Conservation (phyloP, 169 alveolate species). For the Plasmodium coatneyi region DNA sequence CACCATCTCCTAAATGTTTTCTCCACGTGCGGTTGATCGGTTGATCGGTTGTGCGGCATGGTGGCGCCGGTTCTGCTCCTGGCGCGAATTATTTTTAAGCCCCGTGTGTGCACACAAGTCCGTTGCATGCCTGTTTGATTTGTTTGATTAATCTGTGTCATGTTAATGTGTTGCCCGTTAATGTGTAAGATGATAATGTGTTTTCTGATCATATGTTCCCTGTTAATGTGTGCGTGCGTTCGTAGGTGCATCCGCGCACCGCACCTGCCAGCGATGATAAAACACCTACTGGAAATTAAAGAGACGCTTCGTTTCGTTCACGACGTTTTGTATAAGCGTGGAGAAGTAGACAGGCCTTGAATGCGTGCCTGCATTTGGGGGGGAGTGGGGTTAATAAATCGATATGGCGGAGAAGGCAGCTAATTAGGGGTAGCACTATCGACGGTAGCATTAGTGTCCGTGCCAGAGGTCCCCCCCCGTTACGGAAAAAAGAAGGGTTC, state of each 20-base stretch:
- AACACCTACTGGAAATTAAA: constrained; percentile 12
- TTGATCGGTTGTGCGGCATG: neutral
- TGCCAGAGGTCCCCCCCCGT: neutral
- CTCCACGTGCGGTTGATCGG: too few relatives aligned
- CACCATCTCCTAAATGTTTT: neutral
- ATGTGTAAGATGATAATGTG: too few relatives aligned
- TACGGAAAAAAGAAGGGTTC: neutral
- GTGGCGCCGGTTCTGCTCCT: neutral
- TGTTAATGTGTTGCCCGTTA: neutral
- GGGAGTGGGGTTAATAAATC: neutral
- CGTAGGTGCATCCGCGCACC: neutral
- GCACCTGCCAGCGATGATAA: neutral
- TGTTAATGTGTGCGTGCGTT: neutral
- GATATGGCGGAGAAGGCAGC: neutral
- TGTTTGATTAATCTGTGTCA: neutral
- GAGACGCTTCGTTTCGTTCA: constrained; percentile 31
- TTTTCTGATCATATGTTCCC: too few relatives aligned
- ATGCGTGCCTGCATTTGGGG: constrained; percentile 64
- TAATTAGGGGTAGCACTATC: neutral
- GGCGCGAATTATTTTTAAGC: constrained; percentile 1
- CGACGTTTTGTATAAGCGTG: constrained; percentile 19
- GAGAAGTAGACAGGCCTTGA: constrained; percentile 68
- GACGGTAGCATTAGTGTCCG: neutral
- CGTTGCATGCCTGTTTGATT: neutral
- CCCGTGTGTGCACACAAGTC: neutral